Evolutionary conservation across 805 yeast species (phyloP).

Genomic region (Saccharomycopsis sp.): DNA sequence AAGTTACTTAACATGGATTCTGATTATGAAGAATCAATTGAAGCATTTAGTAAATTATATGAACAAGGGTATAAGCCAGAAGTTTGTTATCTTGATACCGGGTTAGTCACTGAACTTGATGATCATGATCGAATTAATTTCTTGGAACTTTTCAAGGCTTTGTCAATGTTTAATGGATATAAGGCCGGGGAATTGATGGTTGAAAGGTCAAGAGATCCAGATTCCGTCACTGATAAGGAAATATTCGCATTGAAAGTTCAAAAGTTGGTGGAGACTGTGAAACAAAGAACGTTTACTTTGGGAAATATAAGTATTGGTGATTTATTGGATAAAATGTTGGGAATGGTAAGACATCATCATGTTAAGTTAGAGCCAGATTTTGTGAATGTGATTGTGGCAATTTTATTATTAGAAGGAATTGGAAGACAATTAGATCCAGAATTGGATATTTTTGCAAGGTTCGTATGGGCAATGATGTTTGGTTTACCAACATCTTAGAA

Average conservation of each 20-base stretch:
- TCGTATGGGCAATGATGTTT: conserved; percentile 44
- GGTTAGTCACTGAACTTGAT: conserved; percentile 85
- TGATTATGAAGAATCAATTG: conserved; percentile 36
- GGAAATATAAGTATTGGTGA: conserved; percentile 93
- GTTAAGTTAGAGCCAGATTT: conserved; percentile 98
- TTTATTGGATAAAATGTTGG: conserved; percentile 73
- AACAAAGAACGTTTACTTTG: conserved; percentile 81
- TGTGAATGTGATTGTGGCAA: conserved; percentile 91
- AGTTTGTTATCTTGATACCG: conserved; percentile 87
- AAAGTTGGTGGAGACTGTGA: conserved; percentile 70
- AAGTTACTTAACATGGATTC: conserved; percentile 22
- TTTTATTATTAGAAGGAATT: conserved; percentile 84
- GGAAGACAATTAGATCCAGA: conserved; percentile 93
- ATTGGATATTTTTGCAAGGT: conserved; percentile 92
- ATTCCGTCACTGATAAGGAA: conserved; percentile 78
- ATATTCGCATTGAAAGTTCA: conserved; percentile 85
- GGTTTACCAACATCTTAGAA: conserved; percentile 27
- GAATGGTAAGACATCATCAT: conserved; percentile 90
- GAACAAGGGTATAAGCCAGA: conserved; percentile 70
- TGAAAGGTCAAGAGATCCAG: conserved; percentile 91
- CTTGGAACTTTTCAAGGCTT: conserved; percentile 79
- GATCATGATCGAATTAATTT: conserved; percentile 74
- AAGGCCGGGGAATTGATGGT: conserved; percentile 93
- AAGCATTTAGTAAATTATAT: conserved; percentile 38
- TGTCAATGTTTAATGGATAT: conserved; percentile 90